Evolutionary conservation across 768 basidiomycete genomes (phyloP).

Genomic region (Lactifluus volemus): DNA sequence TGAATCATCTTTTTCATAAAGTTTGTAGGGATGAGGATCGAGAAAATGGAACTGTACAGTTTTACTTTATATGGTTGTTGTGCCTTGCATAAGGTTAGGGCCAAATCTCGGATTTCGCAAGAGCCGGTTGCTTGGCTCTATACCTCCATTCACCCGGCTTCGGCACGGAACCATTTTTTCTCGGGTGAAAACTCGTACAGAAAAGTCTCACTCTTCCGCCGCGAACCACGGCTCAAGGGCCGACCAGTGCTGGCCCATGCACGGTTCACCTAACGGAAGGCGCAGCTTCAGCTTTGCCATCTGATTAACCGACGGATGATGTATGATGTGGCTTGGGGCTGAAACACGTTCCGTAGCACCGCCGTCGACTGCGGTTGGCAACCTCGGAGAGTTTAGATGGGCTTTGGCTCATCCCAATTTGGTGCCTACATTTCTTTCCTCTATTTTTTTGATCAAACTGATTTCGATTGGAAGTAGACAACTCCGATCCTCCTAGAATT

Average conservation of each 20-base stretch:
- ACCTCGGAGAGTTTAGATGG: neutral
- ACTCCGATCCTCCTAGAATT: slow-evolving; percentile 3
- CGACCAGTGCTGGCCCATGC: neutral
- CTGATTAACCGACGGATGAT: neutral
- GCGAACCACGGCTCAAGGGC: neutral
- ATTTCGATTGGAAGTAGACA: neutral
- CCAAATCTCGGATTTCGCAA: neutral
- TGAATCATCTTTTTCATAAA: neutral
- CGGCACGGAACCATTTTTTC: slow-evolving; percentile 9
- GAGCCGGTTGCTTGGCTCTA: neutral
- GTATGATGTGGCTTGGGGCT: neutral
- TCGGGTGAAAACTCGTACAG: neutral
- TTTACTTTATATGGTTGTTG: slow-evolving; percentile 3
- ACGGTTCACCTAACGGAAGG: neutral
- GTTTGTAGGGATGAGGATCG: neutral
- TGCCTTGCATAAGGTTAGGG: slow-evolving; percentile 14
- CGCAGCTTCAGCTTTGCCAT: neutral
- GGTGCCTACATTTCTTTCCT: neutral
- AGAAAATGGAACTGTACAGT: slow-evolving; percentile 12
- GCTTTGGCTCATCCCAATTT: neutral
- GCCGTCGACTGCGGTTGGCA: neutral
- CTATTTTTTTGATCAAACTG: neutral
- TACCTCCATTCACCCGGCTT: slow-evolving; percentile 1
- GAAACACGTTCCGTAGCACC: slow-evolving; percentile 15
- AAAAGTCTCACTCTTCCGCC: neutral